Conservation (phyloP, 108 stramenopile genomes). For the Nitzschia sp. region DNA sequence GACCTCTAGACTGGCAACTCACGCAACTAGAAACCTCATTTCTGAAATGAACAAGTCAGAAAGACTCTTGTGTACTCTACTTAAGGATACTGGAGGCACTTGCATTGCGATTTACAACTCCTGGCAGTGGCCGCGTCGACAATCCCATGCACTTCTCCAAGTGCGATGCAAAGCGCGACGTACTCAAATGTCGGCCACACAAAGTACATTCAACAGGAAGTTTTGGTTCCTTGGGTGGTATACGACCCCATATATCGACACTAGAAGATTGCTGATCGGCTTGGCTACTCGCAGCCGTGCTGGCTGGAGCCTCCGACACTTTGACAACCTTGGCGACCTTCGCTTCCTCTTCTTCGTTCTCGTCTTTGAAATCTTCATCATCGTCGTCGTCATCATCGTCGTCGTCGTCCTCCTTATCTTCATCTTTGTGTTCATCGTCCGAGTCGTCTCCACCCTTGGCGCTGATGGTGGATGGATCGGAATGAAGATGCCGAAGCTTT, state of each 20-base stretch:
- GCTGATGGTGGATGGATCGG: neutral
- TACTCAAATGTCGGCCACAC: constrained; percentile 36
- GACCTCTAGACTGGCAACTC: too few relatives aligned
- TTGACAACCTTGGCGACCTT: constrained; percentile 2
- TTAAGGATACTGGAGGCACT: neutral
- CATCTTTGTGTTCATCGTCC: neutral
- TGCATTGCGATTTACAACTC: constrained; percentile 4
- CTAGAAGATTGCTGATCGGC: neutral
- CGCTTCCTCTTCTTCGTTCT: constrained; percentile 7
- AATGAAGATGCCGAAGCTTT: neutral
- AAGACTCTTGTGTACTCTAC: too few relatives aligned
- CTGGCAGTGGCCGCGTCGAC: constrained; percentile 25
- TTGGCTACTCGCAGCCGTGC: neutral
- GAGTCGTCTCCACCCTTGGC: constrained; percentile 8
- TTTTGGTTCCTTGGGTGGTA: constrained; percentile 37
- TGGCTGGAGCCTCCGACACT: neutral
- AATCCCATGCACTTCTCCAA: constrained; percentile 48
- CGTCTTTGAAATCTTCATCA: constrained; percentile 18
- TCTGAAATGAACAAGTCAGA: too few relatives aligned
- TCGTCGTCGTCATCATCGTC: constrained; percentile 28
- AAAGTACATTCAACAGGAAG: constrained; percentile 24
- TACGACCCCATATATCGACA: constrained; percentile 35
- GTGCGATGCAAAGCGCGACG: constrained; percentile 37
- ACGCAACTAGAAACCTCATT: too few relatives aligned
- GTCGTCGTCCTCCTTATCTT: constrained; percentile 21